A percentile compares a stretch with the other conserved stretches of the same genome.
These are phyloP conservation scores for Kwoniella dendrophila DNA, from an alignment of 768 basidiomycete genomes.

Conservation along the genomic window DNA sequence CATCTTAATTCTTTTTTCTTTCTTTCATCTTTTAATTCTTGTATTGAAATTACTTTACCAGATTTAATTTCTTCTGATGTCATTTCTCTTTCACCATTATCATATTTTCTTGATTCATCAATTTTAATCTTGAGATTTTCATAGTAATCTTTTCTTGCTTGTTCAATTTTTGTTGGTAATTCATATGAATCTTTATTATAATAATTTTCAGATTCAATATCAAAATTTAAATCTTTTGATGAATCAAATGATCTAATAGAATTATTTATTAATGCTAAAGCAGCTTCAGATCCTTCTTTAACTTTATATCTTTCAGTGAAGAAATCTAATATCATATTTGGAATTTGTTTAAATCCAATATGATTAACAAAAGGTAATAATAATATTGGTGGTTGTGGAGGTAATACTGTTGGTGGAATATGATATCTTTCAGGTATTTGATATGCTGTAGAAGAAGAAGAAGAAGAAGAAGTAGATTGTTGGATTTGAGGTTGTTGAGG, in stretches of 20 bases:
- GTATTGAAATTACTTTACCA: conserved; percentile 80
- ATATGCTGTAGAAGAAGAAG: conserved; percentile 22
- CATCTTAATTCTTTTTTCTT: conserved; percentile 86
- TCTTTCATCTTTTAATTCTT: conserved; percentile 82
- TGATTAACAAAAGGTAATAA: conserved; percentile 59
- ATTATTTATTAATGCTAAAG: conserved; percentile 69
- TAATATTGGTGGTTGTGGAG: conserved; percentile 72
- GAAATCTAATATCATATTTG: conserved; percentile 83
- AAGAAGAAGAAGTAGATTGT: neutral
- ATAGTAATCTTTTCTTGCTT: conserved; percentile 76
- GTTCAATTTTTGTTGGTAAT: conserved; percentile 61
- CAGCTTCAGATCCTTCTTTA: conserved; percentile 77
- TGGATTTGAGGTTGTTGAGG: conserved; percentile 20
- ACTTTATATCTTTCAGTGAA: conserved; percentile 86
- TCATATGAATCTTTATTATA: conserved; percentile 61
- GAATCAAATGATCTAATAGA: conserved; percentile 64
- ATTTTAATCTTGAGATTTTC: conserved; percentile 69
- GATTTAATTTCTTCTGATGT: conserved; percentile 72
- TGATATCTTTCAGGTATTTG: conserved; percentile 57
- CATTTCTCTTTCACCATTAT: conserved; percentile 73
- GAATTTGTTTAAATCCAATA: conserved; percentile 80
- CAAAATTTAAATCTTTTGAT: conserved; percentile 68
- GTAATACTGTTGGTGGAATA: conserved; percentile 64
- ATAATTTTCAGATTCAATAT: conserved; percentile 66
- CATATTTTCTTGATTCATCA: conserved; percentile 71